Conservation (phyloP, 352 stramenopile genomes). For the Phytophthora tentaculata region DNA sequence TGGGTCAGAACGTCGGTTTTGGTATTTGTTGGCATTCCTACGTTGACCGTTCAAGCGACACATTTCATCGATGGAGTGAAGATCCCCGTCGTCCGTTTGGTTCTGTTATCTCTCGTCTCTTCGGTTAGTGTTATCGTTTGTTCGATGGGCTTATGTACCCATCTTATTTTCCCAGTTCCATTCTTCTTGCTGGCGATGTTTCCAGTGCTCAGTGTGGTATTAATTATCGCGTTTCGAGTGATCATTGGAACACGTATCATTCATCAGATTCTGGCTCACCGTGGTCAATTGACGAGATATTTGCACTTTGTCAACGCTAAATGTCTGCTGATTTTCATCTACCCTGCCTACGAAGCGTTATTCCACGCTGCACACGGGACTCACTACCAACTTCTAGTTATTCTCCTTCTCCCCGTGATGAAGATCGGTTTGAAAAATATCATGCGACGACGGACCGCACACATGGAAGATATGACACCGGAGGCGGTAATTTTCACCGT, state of each 20-base stretch:
- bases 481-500: constrained; percentile 30
- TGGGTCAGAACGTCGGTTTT: constrained; percentile 21
- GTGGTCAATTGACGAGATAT: constrained; percentile 1
- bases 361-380: constrained; percentile 14
- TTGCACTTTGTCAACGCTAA: constrained; percentile 14
- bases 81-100: neutral
- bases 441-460: constrained; percentile 1
- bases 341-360: constrained; percentile 15
- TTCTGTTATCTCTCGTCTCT: constrained; percentile 1
- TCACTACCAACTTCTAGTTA: constrained; percentile 13
- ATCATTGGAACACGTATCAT: constrained; percentile 4
- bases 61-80: constrained; percentile 20
- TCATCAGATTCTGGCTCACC: constrained; percentile 13
- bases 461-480: constrained; percentile 27
- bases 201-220: constrained; percentile 2
- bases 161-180: constrained; percentile 14
- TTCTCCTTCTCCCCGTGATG: constrained; percentile 11
- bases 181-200: constrained; percentile 16
- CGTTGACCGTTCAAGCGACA: constrained; percentile 16
- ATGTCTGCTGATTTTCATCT: constrained; percentile 8
- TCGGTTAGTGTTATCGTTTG: constrained; percentile 1
- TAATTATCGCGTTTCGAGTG: constrained; percentile 15
- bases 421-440: constrained; percentile 14
- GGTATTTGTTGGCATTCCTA: neutral
- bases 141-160: neutral